These are phyloP conservation scores for Odontarrhena argentea DNA, from an alignment of 345 rosid species.

Conservation along the genomic window DNA sequence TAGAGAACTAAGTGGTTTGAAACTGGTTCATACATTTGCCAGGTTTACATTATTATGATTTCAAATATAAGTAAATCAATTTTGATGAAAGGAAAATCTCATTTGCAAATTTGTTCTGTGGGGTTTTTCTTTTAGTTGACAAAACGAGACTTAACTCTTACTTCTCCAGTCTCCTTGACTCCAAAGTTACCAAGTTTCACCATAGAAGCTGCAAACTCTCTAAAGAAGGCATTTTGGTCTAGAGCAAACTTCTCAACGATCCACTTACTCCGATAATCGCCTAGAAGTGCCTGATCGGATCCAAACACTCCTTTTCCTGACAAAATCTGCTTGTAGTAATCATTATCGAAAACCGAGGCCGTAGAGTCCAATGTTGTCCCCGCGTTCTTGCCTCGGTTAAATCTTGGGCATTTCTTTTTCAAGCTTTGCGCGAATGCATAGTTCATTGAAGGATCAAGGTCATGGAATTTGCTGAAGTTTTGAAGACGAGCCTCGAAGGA, in stretches of 20 bases:
- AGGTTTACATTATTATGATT: slow-evolving; percentile 26
- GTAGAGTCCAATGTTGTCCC: slow-evolving; percentile 74
- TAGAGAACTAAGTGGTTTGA: background rate
- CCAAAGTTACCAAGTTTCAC: slow-evolving; percentile 74
- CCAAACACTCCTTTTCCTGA: slow-evolving; percentile 64
- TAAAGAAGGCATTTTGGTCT: slow-evolving; percentile 66
- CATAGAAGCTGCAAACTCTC: slow-evolving; percentile 70
- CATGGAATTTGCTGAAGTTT: slow-evolving; percentile 59
- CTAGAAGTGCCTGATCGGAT: slow-evolving; percentile 62
- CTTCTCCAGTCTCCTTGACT: slow-evolving; percentile 63
- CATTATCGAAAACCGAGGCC: slow-evolving; percentile 59
- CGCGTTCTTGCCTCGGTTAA: slow-evolving; percentile 52
- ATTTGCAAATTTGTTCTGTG: slow-evolving; percentile 2
- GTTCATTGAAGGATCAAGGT: slow-evolving; percentile 68
- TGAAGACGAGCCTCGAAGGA: slow-evolving; percentile 66
- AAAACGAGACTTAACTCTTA: slow-evolving; percentile 54
- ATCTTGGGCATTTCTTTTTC: slow-evolving; percentile 52
- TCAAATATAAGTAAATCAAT: slow-evolving; percentile 25
- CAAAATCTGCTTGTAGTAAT: slow-evolving; percentile 62
- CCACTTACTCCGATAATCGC: slow-evolving; percentile 59
- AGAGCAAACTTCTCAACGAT: slow-evolving; percentile 59
- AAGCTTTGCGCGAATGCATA: slow-evolving; percentile 46
- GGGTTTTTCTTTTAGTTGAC: slow-evolving; percentile 44
- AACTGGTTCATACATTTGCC: slow-evolving; percentile 16
- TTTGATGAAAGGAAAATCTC: slow-evolving; percentile 31